These are phyloP conservation scores for Theobroma grandiflorum DNA, from an alignment of 441 rosid genomes.

Conservation along the genomic window DNA sequence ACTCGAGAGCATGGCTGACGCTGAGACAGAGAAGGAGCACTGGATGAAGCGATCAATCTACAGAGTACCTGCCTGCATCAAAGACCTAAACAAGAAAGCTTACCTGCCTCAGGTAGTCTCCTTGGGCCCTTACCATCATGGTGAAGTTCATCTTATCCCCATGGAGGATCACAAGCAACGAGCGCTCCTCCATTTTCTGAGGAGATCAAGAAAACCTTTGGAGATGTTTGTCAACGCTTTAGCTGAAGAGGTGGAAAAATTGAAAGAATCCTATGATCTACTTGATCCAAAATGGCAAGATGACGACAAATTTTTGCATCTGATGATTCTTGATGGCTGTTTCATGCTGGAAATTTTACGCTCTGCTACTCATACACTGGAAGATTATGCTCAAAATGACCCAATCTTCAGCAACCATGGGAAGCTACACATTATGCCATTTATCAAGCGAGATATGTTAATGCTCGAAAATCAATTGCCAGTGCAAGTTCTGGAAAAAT, in stretches of 20 bases:
- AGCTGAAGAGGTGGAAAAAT: conserved; percentile 26
- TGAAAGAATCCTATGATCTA: conserved; percentile 43
- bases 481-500: conserved; percentile 40
- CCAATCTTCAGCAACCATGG: conserved; percentile 61
- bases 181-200: conserved; percentile 45
- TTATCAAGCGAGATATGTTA: conserved; percentile 51
- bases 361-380: conserved; percentile 5
- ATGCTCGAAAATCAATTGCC: conserved; percentile 63
- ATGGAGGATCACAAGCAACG: conserved; percentile 65
- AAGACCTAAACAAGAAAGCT: conserved; percentile 41
- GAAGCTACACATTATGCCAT: conserved; percentile 42
- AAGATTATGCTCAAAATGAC: conserved; percentile 42
- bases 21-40: conserved; percentile 19
- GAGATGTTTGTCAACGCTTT: conserved; percentile 30
- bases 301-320: conserved; percentile 32
- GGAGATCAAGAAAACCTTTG: conserved; percentile 33
- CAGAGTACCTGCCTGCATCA: conserved; percentile 35
- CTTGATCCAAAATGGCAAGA: conserved; percentile 36
- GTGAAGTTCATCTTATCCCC: conserved; percentile 34
- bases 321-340: conserved; percentile 64
- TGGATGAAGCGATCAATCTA: conserved; percentile 53
- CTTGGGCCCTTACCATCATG: conserved; percentile 55
- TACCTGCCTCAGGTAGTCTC: conserved; percentile 49
- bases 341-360: conserved; percentile 59
- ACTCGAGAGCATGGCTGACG: conserved; percentile 28